Percentiles rank a stretch among this genome's conserved stretches.
Conservation (phyloP, 2,329 filamentous ascomycete genomes). For the Rhynchosporium graminicola region DNA sequence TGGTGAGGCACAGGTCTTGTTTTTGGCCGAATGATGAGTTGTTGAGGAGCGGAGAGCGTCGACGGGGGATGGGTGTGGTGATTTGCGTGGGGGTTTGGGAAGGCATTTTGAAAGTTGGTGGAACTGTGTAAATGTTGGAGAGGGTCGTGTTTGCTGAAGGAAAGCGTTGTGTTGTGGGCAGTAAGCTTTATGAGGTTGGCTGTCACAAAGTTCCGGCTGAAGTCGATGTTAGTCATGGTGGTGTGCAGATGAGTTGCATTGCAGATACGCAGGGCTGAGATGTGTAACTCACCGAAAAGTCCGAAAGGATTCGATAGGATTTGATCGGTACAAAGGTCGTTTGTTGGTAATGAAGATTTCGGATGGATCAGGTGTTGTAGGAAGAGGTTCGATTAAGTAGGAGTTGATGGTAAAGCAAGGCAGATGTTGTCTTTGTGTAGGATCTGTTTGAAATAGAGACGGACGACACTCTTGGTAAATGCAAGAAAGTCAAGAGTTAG, state of each 20-base stretch:
- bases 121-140: background rate
- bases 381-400: constrained; percentile 12
- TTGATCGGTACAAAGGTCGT: constrained; percentile 7
- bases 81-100: constrained; percentile 37
- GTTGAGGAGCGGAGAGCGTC: constrained; percentile 49
- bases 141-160: background rate
- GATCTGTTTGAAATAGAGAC: background rate
- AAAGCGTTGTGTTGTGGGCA: background rate
- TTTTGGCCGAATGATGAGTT: constrained; percentile 31
- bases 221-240: constrained; percentile 16
- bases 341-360: constrained; percentile 2
- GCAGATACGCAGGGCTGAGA: constrained; percentile 23
- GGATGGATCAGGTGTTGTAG: background rate
- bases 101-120: constrained; percentile 32
- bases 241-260: constrained; percentile 9
- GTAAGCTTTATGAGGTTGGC: constrained; percentile 3
- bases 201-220: constrained; percentile 10
- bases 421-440: constrained; percentile 6
- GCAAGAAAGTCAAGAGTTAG: constrained; percentile 10
- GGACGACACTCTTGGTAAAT: constrained; percentile 1
- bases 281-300: constrained; percentile 18
- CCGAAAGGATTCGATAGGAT: constrained; percentile 8
- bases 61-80: constrained; percentile 44
- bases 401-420: constrained; percentile 8
- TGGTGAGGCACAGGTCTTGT: constrained; percentile 36